These are phyloP conservation scores for Fusarium zealandicum DNA, from an alignment of 2,329 filamentous ascomycete genomes.

Conservation along the genomic window DNA sequence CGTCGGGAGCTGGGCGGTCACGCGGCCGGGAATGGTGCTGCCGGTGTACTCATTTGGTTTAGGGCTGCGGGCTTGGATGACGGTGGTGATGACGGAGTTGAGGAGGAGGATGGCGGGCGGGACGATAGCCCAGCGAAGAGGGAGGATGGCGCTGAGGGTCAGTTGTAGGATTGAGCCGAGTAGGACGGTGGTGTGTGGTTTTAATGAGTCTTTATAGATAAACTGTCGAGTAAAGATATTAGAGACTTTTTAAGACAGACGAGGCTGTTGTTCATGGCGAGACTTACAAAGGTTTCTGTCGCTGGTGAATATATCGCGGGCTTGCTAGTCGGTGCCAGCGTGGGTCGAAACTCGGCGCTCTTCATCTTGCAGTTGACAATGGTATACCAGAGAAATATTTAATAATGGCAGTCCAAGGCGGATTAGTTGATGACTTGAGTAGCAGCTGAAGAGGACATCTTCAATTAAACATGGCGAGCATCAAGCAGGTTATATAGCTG, in stretches of 20 bases:
- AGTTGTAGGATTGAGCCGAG: slow-evolving; percentile 48
- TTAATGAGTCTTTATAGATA: slow-evolving; percentile 46
- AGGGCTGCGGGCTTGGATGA: slow-evolving; percentile 34
- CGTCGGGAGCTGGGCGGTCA: slow-evolving; percentile 46
- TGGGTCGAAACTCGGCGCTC: slow-evolving; percentile 35
- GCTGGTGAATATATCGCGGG: slow-evolving; percentile 28
- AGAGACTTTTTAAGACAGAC: neutral
- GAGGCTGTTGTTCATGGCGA: neutral
- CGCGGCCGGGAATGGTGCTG: slow-evolving; percentile 44
- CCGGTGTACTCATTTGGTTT: slow-evolving; percentile 33
- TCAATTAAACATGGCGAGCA: neutral
- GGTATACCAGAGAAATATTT: too few relatives aligned
- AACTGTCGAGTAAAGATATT: slow-evolving; percentile 13
- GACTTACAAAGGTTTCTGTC: slow-evolving; percentile 32
- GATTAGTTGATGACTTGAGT: too few relatives aligned
- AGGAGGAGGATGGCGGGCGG: slow-evolving; percentile 44
- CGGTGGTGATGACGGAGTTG: slow-evolving; percentile 43
- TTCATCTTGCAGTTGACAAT: slow-evolving; percentile 7
- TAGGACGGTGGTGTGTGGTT: slow-evolving; percentile 43
- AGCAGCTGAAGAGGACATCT: neutral
- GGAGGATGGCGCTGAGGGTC: slow-evolving; percentile 44
- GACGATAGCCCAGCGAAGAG: slow-evolving; percentile 46
- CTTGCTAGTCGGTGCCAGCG: slow-evolving; percentile 32
- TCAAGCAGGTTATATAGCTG: slow-evolving; percentile 1
- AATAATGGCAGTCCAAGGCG: too few relatives aligned